Base-by-base conservation (phyloP, 148 eudicot genomes). In the Pharnaceum exiguum region DNA sequence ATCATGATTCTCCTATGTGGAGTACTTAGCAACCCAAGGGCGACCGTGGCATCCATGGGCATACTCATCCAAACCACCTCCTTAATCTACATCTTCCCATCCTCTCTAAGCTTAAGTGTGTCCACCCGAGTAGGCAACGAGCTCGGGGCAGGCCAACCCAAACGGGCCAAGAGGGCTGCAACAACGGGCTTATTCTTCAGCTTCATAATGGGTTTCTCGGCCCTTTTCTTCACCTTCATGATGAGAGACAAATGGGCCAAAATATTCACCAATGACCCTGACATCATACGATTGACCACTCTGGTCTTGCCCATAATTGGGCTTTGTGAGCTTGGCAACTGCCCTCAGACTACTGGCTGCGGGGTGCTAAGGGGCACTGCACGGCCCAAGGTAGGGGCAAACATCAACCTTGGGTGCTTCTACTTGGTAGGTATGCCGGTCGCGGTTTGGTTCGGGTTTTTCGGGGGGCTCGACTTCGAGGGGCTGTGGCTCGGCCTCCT, bases 381-480 rank as follows among this genome's bases (percentile, higher is more conserved):
- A 0, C 67, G 90, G 72, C 95, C 95, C 1, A 82, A 79, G 55
- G 67, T 77, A 0, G 95, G 90, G 3, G 95, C 90, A 2, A 79
- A 77, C 27, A 81, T 87, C 6, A 87, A 87, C 59, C 51, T 84
- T 18, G 88, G 86, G 0, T 87, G 90, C 45, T 87, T 87, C 26
- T 87, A 87, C 59, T 39, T 79, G 43, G 82, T 82, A n/a, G 95
- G 95, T 4, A 81, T 82, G 88, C 95, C 95, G 31, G 88, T 87
- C 18, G 95, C 90, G 0, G 55, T 84, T 1, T 59, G 71, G 79
- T 57, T 78, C 24, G 79, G 79, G 42, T 74, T 78, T 5, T 60
- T 55, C 1, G 46, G 49, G 11, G 73, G 71, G 65, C 67, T 43
- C 2, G 79, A 44, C 6, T 78, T 78, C 26, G 21, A 57, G 26